These are phyloP conservation scores for Lentinus brumalis DNA, from an alignment of 768 basidiomycete species.

Conservation along the genomic window DNA sequence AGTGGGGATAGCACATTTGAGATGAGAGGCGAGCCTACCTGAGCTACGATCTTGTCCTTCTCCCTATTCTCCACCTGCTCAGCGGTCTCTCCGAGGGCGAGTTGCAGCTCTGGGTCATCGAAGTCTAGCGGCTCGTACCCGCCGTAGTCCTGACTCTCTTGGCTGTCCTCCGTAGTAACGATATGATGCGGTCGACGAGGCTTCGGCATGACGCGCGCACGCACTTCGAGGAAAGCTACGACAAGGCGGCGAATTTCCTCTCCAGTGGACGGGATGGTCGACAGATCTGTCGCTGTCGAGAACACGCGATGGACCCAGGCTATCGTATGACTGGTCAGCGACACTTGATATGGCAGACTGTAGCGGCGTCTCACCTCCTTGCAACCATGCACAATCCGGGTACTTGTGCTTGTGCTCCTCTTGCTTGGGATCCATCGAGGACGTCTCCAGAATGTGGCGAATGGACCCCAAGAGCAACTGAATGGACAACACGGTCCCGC, in stretches of 20 bases:
- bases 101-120: constrained; percentile 59
- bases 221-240: constrained; percentile 60
- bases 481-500: constrained; percentile 42
- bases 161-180: constrained; percentile 41
- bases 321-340: constrained; percentile 27
- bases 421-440: constrained; percentile 40
- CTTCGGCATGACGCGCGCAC: constrained; percentile 48
- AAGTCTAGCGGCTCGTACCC: constrained; percentile 59
- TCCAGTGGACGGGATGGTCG: constrained; percentile 43
- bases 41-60: constrained; percentile 51
- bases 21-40: constrained; percentile 37
- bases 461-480: constrained; percentile 59
- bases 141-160: constrained; percentile 83
- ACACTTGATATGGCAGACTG: neutral
- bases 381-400: constrained; percentile 63
- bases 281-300: constrained; percentile 45
- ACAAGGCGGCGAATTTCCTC: constrained; percentile 59
- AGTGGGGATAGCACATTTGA: neutral
- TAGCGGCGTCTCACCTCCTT: constrained; percentile 44
- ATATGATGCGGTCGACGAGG: constrained; percentile 36
- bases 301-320: constrained; percentile 62
- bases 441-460: constrained; percentile 49
- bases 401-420: constrained; percentile 41
- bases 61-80: constrained; percentile 32
- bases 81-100: constrained; percentile 48